Percentiles rank a stretch among this genome's conserved stretches.
These are phyloP conservation scores for Madurella mycetomatis DNA, from an alignment of 2,329 filamentous ascomycete species.

Conservation along the genomic window DNA sequence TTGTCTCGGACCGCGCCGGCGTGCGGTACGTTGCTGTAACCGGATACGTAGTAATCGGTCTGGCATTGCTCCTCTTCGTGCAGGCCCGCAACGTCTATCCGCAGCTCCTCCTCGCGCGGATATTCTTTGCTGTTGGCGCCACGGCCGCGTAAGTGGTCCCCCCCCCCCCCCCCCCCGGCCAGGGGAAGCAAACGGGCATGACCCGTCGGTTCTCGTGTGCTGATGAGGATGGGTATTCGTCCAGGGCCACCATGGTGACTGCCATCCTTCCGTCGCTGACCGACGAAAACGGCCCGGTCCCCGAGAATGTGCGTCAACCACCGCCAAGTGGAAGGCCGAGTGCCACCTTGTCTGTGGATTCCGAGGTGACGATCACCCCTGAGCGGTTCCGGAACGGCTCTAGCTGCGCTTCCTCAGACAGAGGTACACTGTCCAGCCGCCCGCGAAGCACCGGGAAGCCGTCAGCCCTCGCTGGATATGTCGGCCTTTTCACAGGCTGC, in stretches of 20 bases:
- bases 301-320: conserved; percentile 32
- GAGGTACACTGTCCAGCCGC: conserved; percentile 13
- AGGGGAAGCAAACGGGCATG: background rate
- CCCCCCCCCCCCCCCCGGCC: too few species aligned
- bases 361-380: conserved; percentile 71
- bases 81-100: conserved; percentile 86
- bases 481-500: conserved; percentile 88
- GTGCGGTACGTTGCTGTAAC: conserved; percentile 68
- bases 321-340: conserved; percentile 48
- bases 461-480: conserved; percentile 72
- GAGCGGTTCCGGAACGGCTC: conserved; percentile 43
- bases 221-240: conserved; percentile 1
- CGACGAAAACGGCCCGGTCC: conserved; percentile 39
- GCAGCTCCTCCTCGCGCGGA: conserved; percentile 74
- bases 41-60: conserved; percentile 77
- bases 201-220: background rate
- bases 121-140: conserved; percentile 86
- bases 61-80: conserved; percentile 75
- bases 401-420: background rate
- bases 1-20: conserved; percentile 71
- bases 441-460: conserved; percentile 41
- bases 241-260: conserved; percentile 87
- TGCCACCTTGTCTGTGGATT: conserved; percentile 64
- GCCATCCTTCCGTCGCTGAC: conserved; percentile 77
- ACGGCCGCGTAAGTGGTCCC: conserved; percentile 67